These are phyloP conservation scores for Pyrus hybrid DNA, from an alignment of 331 rosid genomes.

Conservation along the genomic window DNA sequence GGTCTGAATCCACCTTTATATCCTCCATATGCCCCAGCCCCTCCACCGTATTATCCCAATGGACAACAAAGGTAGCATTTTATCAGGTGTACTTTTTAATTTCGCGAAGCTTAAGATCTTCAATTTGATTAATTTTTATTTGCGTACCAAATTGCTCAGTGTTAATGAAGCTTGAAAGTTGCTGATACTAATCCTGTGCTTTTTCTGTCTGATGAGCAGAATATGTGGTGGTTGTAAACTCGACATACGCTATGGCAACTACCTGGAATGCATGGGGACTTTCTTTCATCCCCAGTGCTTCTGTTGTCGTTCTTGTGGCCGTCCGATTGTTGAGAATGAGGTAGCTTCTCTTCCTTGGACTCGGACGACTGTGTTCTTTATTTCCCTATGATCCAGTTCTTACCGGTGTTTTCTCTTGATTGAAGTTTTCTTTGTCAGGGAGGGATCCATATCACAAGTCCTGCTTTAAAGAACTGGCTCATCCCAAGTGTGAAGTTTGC, in stretches of 20 bases:
- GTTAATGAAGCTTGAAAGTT: background rate
- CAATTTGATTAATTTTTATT: background rate
- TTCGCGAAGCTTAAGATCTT: conserved; percentile 1
- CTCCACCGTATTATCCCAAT: conserved; percentile 32
- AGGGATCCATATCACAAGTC: conserved; percentile 86
- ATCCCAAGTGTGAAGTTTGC: conserved; percentile 97
- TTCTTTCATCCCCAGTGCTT: conserved; percentile 86
- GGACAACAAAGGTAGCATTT: conserved; percentile 38
- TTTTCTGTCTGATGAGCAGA: conserved; percentile 22
- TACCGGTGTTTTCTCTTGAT: conserved; percentile 45
- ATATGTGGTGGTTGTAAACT: conserved; percentile 70
- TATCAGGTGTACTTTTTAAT: background rate
- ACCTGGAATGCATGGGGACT: conserved; percentile 68
- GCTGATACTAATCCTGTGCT: background rate
- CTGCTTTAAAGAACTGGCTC: conserved; percentile 76
- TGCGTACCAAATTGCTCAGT: background rate
- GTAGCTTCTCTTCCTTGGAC: conserved; percentile 21
- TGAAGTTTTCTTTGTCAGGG: conserved; percentile 88
- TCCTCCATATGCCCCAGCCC: conserved; percentile 41
- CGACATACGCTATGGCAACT: conserved; percentile 58
- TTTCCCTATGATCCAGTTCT: conserved; percentile 23
- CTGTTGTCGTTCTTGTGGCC: conserved; percentile 62
- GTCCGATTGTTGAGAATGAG: conserved; percentile 83
- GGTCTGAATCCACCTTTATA: conserved; percentile 31
- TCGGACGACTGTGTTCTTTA: background rate